Evolutionary conservation across 805 yeast species (phyloP).

Genomic region (Nakazawaea wickerhamii): DNA sequence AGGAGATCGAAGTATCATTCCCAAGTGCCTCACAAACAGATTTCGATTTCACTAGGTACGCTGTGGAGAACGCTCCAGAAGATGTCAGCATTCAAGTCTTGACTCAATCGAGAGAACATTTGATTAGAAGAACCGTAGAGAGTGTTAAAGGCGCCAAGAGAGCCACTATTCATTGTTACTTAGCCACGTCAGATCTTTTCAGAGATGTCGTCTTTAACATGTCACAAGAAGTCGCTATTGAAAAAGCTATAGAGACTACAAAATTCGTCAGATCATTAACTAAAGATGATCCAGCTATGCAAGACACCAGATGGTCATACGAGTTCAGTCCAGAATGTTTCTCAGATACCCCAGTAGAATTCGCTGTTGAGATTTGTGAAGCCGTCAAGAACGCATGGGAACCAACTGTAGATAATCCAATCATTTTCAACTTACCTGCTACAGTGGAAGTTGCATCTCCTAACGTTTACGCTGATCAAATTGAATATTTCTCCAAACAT

Average conservation of each 20-base stretch:
- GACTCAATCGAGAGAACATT: constrained; percentile 72
- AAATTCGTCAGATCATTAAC: constrained; percentile 62
- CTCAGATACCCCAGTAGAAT: constrained; percentile 68
- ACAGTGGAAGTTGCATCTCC: constrained; percentile 77
- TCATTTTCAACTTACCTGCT: constrained; percentile 75
- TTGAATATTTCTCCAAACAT: constrained; percentile 65
- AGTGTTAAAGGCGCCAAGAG: constrained; percentile 66
- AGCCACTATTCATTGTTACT: constrained; percentile 67
- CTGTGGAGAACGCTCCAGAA: constrained; percentile 72
- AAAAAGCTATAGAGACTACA: constrained; percentile 67
- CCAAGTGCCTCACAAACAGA: constrained; percentile 82
- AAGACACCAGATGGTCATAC: constrained; percentile 61
- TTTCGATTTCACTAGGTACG: constrained; percentile 75
- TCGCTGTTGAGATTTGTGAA: constrained; percentile 71
- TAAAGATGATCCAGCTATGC: constrained; percentile 64
- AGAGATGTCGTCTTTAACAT: constrained; percentile 72
- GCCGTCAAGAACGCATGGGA: constrained; percentile 78
- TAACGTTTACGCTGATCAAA: constrained; percentile 74
- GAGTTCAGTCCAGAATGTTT: constrained; percentile 80
- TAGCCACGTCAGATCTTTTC: constrained; percentile 72
- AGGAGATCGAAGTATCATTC: constrained; percentile 76
- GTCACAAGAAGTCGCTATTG: constrained; percentile 63
- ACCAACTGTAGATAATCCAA: constrained; percentile 68
- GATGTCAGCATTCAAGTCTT: constrained; percentile 71
- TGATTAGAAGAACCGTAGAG: constrained; percentile 70